Base-by-base conservation (phyloP, 805 yeast species). In the Candida andamanensis region DNA sequence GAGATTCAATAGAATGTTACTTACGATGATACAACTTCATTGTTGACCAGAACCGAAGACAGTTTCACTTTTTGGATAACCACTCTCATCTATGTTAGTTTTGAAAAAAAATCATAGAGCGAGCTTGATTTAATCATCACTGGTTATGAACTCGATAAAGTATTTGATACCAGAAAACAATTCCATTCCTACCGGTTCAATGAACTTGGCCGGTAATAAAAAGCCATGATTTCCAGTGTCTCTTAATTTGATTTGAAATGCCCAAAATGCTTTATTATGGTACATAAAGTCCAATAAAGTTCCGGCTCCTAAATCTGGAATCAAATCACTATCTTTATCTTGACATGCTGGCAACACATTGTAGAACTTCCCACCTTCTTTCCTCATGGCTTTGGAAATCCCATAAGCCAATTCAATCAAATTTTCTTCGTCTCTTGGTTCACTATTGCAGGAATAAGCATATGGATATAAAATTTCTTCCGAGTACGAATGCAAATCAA, bases 21-120 rank as follows among this genome's bases (percentile, higher is more conserved):
- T 17, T 52, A 56, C 78, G 74, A 63, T 1, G 97, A 86, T 1
- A 89, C 73, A 0, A 83, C 65, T 30, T 69, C 51, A 6, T 67
- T 63, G 31, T 87, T 85, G 1, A 92, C 98, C 0, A 85, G 75
- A 0, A 92, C 98, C 0, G 95, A 81, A 0, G 97, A 97, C 28
- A 73, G 69, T 40, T 82, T 84, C 5, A 90, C 97, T 49, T 84
- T 77, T 52, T 92, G 98, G 20, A 92, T 74, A 1, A 92, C 95
- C 3, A 89, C 85, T 54, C 78, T 80, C 98, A 90, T 90, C 13
- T 19, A 19, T 11, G 10, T 11, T 19, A 19, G 11, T 9, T 9
- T 19, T 8, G 22, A 8, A 19, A 19, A 8, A 19, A 8, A 19
- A 19, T 11, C 8, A 19, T 8, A 19, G 22, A 19, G 11, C 8